Conservation (phyloP, 164 flowering plant genomes). For the Amborella trichopoda region DNA sequence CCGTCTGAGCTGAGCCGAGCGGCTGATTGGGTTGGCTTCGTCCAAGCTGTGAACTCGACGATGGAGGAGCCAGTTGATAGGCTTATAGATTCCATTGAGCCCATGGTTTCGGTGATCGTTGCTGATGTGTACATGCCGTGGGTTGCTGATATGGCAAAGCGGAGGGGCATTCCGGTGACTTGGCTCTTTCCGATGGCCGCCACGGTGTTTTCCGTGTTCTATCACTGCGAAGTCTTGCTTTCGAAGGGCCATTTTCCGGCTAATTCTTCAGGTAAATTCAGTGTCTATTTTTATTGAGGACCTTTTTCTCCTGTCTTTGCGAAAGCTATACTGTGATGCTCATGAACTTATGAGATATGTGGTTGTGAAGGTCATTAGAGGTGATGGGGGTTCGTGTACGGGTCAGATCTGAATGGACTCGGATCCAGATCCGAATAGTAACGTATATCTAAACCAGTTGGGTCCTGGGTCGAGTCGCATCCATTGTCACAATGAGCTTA, state of each 20-base stretch:
- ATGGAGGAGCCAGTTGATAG: slow-evolving; percentile 45
- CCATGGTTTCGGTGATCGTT: slow-evolving; percentile 22
- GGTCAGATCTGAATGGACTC: slow-evolving; percentile 16
- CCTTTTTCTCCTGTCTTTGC: background rate
- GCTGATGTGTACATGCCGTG: slow-evolving; percentile 35
- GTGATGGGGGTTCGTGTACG: slow-evolving; percentile 19
- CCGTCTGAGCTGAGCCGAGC: slow-evolving; percentile 57
- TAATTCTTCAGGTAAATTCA: slow-evolving; percentile 27
- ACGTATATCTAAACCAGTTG: too few relatives aligned
- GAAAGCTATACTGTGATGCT: too few relatives aligned
- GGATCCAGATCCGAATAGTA: too few relatives aligned
- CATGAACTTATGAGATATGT: too few relatives aligned
- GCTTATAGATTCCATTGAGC: slow-evolving; percentile 29
- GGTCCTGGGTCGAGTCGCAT: slow-evolving; percentile 43
- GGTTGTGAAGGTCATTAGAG: slow-evolving; percentile 30
- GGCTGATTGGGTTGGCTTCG: slow-evolving; percentile 28
- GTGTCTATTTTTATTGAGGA: too few relatives aligned
- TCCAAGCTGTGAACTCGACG: slow-evolving; percentile 34
- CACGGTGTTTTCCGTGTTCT: slow-evolving; percentile 23
- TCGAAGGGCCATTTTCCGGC: slow-evolving; percentile 21
- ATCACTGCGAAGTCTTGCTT: slow-evolving; percentile 24
- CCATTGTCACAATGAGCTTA: too few relatives aligned
- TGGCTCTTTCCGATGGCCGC: slow-evolving; percentile 38
- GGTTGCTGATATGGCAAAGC: slow-evolving; percentile 29
- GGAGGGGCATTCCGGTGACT: slow-evolving; percentile 40